Evolutionary conservation across 139 green algal species (phyloP), one percentile per base, ranked within the genome.

Genomic region (Monoraphidium neglectum): DNA sequence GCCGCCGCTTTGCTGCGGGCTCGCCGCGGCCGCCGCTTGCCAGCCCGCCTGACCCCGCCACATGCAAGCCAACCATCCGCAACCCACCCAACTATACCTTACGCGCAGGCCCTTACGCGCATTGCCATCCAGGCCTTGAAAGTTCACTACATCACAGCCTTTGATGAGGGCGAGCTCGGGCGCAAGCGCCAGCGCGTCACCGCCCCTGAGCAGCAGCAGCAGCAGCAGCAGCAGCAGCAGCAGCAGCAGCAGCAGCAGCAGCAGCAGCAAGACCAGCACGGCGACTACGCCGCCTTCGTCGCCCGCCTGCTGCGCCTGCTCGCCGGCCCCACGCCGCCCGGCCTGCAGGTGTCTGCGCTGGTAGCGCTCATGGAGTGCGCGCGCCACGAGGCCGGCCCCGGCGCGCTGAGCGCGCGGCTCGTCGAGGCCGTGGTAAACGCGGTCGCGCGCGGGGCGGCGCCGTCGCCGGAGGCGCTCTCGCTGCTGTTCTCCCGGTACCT

Each of bases 401-500:
- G 77, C 32, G 59, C 35, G 3, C 88, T 90, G 43, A 43, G 78
- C 43, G 70, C 77, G 38, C 24, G 59, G 5, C 77, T 93, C 26
- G 93, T 72, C 63, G 35, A 13, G 2, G 30, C 62, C 21, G 26
- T 82, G 6, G 21, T 90, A 35, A 36, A 28, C 8, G 28, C 37
- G 28, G 12, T 80, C 26, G 10, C 62, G 18, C 40, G 32, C 47
- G 54, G 69, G 37, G 43, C 35, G 6, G 32, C 24, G 30, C 33
- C 46, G 35, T 36, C 76, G 46, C 77, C 77, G 35, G 57, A 74
- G 37, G 47, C 69, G 37, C 71, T 89, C 26, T 77, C 80, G 0
- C 63, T 88, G 24, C 68, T 96, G 54, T 78, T 89, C 37, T 76
- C 33, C 36, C 83, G 81, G 49, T 92, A 90, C 78, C 62, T 92